Percentiles rank a stretch among this genome's conserved stretches.
Conservation (phyloP, 495 filamentous ascomycete genomes). For the Entonaema liquescens region DNA sequence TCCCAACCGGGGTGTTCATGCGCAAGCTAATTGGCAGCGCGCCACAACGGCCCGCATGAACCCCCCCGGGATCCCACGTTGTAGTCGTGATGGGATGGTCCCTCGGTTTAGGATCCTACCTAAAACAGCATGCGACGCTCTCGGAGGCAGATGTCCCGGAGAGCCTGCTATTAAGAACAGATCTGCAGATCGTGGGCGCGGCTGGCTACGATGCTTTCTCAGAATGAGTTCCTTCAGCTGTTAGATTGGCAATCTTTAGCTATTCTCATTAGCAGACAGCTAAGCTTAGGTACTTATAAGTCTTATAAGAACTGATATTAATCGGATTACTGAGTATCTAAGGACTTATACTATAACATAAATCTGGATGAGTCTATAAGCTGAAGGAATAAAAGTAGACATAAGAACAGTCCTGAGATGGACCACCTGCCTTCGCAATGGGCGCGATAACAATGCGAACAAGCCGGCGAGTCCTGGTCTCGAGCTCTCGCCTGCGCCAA, state of each 20-base stretch:
- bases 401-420: conserved; percentile 13
- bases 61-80: conserved; percentile 13
- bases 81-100: neutral
- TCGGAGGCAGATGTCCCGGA: conserved; percentile 37
- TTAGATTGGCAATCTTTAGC: neutral
- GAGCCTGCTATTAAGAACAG: conserved; percentile 16
- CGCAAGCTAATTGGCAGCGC: conserved; percentile 28
- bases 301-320: no score
- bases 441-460: conserved; percentile 24
- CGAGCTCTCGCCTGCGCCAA: conserved; percentile 47
- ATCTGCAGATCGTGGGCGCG: conserved; percentile 17
- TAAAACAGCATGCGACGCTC: conserved; percentile 2
- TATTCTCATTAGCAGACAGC: neutral
- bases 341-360: neutral
- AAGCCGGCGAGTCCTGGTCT: conserved; percentile 6
- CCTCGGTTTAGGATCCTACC: neutral
- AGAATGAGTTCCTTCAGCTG: neutral
- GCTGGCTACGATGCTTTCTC: neutral
- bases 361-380: neutral
- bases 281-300: neutral
- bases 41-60: conserved; percentile 14
- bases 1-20: neutral
- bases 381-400: neutral
- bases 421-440: conserved; percentile 4
- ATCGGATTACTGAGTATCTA: no score